Base-by-base conservation (phyloP, 2,329 filamentous ascomycete species). In the Ramularia collo-cygni region DNA sequence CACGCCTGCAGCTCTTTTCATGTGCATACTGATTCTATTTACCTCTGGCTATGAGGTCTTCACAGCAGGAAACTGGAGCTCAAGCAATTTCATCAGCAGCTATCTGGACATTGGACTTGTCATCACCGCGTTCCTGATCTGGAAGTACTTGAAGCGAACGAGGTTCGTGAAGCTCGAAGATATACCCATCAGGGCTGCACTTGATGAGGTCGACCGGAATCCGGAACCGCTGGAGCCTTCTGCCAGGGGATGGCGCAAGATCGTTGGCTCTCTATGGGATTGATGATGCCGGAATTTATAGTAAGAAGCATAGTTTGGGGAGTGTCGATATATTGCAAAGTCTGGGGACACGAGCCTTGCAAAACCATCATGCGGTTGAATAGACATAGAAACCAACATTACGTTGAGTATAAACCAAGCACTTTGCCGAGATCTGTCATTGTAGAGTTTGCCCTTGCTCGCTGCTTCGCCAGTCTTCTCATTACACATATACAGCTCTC, bases 71-170 rank as follows among this genome's bases (percentile, higher is more conserved):
- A 47, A 46, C 7, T 57, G 54, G 54, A 52, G 50, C 7, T 42
- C 58, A 1, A 56, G 52, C 12, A 47, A 47, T 1, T 63, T 63
- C 32, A 55, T 64, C 3, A 62, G 61, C 3, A 51, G 56, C 4
- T 63, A 62, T 28, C 46, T 63, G 16, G 53, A 56, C 33, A 56
- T 56, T 13, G 50, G 50, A 12, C 47, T 56, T 19, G 53, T 54
- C 1, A 31, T 53, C 28, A 38, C 42, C 8, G 53, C 51, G 1
- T 56, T 49, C 28, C 15, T 41, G 8, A 34, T 54, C 4, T 56
- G 53, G 53, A 56, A 56, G 28, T 28, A 49, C 6, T 40, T 50
- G 32, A 56, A 56, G 31, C 40, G 42, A 24, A 56, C 53, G 6
- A 51, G 41, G n/a, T 37, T 54, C 24, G 50, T 52, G n/a, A 40